Percentiles rank a stretch among this genome's conserved stretches.
These are phyloP conservation scores for Cryomyces minteri DNA, from an alignment of 495 filamentous ascomycete genomes.

Conservation along the genomic window DNA sequence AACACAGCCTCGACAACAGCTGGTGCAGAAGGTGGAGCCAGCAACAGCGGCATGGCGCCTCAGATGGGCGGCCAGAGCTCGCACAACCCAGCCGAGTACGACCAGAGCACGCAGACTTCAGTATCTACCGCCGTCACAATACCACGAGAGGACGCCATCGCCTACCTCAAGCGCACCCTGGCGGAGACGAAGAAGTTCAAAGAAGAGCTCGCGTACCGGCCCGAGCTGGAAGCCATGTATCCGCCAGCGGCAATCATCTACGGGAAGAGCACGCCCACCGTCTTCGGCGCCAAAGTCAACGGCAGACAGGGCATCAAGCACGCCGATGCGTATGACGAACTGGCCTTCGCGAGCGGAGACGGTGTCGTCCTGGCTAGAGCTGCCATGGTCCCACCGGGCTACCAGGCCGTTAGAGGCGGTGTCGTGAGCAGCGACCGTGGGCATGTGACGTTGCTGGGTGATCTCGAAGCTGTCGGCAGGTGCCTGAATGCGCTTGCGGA, in stretches of 20 bases:
- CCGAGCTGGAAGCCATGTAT: conserved; percentile 42
- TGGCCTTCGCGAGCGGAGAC: conserved; percentile 75
- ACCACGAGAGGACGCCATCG: conserved; percentile 33
- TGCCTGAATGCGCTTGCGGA: conserved; percentile 35
- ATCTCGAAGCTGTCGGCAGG: conserved; percentile 63
- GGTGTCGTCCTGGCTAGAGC: conserved; percentile 75
- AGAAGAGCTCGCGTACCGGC: conserved; percentile 41
- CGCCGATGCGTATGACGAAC: conserved; percentile 67
- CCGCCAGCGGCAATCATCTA: conserved; percentile 77
- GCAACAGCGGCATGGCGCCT: conserved; percentile 1
- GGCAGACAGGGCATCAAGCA: conserved; percentile 50
- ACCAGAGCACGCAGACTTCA: conserved; percentile 15
- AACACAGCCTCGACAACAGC: conserved; percentile 24
- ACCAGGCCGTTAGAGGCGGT: conserved; percentile 51
- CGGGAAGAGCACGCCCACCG: conserved; percentile 71
- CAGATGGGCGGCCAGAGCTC: conserved; percentile 9
- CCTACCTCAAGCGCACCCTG: conserved; percentile 66
- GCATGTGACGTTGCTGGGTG: conserved; percentile 71
- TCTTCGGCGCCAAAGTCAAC: conserved; percentile 56
- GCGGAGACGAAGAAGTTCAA: conserved; percentile 55
- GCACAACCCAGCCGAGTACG: not conserved
- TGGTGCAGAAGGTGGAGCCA: not conserved
- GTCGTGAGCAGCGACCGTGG: conserved; percentile 64
- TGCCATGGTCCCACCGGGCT: conserved; percentile 73
- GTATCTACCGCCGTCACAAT: conserved; percentile 26